Evolutionary conservation across 768 basidiomycete species (phyloP).

Genomic region (Pluteus cervinus): DNA sequence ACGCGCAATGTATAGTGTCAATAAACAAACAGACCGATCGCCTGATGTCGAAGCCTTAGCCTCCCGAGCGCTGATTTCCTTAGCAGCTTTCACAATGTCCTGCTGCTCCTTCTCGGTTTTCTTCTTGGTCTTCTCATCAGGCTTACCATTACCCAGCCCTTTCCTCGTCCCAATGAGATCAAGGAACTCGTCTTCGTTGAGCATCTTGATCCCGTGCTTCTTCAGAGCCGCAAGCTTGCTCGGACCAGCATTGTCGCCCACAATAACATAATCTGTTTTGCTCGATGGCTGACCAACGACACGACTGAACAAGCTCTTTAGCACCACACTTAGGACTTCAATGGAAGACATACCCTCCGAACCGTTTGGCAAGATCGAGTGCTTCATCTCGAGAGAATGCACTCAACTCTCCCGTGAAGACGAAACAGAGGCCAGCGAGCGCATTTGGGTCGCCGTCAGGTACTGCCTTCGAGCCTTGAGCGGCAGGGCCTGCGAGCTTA

Average conservation of each 20-base stretch:
- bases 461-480: slow-evolving; percentile 63
- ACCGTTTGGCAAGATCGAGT: slow-evolving; percentile 83
- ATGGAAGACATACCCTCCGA: slow-evolving; percentile 65
- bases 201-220: slow-evolving; percentile 67
- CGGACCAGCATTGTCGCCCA: slow-evolving; percentile 85
- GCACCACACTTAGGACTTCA: not conserved
- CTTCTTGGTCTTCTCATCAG: slow-evolving; percentile 80
- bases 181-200: slow-evolving; percentile 86
- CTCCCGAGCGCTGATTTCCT: slow-evolving; percentile 44
- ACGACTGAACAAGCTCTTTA: slow-evolving; percentile 42
- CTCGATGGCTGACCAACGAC: slow-evolving; percentile 85
- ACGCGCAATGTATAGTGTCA: not conserved
- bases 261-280: slow-evolving; percentile 83
- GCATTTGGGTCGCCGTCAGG: slow-evolving; percentile 71
- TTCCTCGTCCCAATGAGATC: slow-evolving; percentile 72
- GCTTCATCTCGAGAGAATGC: slow-evolving; percentile 88
- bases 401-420: slow-evolving; percentile 91
- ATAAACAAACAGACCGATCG: not conserved
- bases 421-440: slow-evolving; percentile 81
- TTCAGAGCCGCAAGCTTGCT: slow-evolving; percentile 84
- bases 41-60: slow-evolving; percentile 4
- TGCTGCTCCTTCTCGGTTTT: slow-evolving; percentile 77
- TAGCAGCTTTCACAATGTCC: slow-evolving; percentile 65
- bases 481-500: slow-evolving; percentile 52
- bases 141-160: slow-evolving; percentile 36